phyloP scores from a whole-genome alignment of 805 yeast genomes.

The Candida dendrica region DNA sequence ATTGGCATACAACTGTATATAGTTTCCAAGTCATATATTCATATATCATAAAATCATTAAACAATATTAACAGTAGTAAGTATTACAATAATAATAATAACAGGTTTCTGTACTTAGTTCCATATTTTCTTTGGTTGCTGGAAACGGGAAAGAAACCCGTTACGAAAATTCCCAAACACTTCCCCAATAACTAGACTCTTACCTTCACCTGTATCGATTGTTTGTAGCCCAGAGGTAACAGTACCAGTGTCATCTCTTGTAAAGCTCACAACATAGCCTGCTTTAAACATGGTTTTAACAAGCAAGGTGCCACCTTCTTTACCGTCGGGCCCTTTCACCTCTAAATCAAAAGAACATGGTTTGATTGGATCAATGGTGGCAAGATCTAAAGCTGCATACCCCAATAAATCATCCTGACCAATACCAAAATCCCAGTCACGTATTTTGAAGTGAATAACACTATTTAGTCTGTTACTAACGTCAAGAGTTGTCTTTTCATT shows the following conservation, averaged over 20 bases:
- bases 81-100: no score
- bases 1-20: not conserved
- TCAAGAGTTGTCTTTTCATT: constrained; percentile 58
- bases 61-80: no score
- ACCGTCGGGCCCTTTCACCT: constrained; percentile 36
- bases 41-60: not conserved
- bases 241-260: constrained; percentile 32
- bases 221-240: constrained; percentile 44
- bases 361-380: constrained; percentile 53
- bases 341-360: constrained; percentile 43
- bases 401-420: constrained; percentile 75
- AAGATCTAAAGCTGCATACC: constrained; percentile 53
- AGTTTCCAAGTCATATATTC: no score
- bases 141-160: constrained; percentile 12
- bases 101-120: no score
- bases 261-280: constrained; percentile 53
- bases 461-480: constrained; percentile 55
- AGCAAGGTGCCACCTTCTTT: constrained; percentile 52
- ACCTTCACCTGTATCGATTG: constrained; percentile 40
- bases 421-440: constrained; percentile 94
- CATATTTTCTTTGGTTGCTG: not conserved
- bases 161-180: constrained; percentile 34
- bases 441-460: constrained; percentile 49
- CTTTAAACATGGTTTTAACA: constrained; percentile 56
- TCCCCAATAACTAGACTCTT: constrained; percentile 36